Evolutionary conservation across 2,329 filamentous ascomycete species (phyloP).

Genomic region (Curvularia spicifera): DNA sequence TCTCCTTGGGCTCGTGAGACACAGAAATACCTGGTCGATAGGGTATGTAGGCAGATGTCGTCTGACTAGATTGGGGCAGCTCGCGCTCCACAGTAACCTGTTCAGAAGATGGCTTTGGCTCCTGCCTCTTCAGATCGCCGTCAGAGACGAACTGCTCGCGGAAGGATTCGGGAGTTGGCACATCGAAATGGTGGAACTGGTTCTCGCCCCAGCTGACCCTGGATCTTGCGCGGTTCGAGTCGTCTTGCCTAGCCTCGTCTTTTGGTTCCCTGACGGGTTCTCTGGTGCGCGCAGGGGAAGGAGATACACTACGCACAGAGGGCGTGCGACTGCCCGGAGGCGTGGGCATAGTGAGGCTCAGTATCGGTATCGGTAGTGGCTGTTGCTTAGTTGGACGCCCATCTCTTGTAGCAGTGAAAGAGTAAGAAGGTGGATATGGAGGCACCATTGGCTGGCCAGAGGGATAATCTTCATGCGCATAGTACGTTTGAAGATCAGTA

Average conservation of each 20-base stretch:
- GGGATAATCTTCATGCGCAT: conserved; percentile 49
- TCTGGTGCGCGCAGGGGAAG: conserved; percentile 45
- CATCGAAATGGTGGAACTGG: conserved; percentile 56
- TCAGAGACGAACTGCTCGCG: conserved; percentile 49
- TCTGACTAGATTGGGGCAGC: conserved; percentile 37
- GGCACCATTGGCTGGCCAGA: conserved; percentile 35
- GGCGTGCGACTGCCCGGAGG: conserved; percentile 60
- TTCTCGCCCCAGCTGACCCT: conserved; percentile 58
- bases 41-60: conserved; percentile 35
- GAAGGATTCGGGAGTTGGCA: conserved; percentile 53
- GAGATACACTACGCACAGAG: conserved; percentile 45
- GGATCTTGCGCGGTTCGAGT: conserved; percentile 34
- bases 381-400: conserved; percentile 43
- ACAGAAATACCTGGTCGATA: conserved; percentile 40
- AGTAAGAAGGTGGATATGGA: conserved; percentile 48
- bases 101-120: conserved; percentile 38
- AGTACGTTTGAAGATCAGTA: conserved; percentile 52
- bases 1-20: conserved; percentile 26
- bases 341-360: conserved; percentile 65
- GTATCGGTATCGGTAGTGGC: conserved; percentile 57
- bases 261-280: conserved; percentile 34
- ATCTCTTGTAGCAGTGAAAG: conserved; percentile 51
- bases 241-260: conserved; percentile 34
- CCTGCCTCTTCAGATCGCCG: conserved; percentile 33
- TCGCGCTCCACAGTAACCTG: conserved; percentile 52